Base-by-base conservation (phyloP, 768 basidiomycete species). In the Leccinellum albellum region DNA sequence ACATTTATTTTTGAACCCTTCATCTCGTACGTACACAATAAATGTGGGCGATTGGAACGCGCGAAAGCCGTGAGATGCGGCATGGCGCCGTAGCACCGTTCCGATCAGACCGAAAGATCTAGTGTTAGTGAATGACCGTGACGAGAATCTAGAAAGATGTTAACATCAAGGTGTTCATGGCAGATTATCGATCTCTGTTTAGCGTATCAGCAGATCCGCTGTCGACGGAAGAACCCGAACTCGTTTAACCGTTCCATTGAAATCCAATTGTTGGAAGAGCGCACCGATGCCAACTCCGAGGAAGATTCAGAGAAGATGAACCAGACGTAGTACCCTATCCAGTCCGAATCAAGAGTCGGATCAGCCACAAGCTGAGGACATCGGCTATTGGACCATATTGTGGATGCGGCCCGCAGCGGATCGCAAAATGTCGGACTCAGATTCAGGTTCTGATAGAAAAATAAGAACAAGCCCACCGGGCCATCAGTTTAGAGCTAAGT, bases 71-170 rank as follows among this genome's bases (percentile, higher is more conserved):
- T 20, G 12, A 20, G 40, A 40, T 40, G 17, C 33, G 17, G 6
- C n/a, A 40, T 40, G n/a, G n/a, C 40, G 40, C 40, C 40, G n/a
- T 40, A 20, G n/a, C 40, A 12, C 40, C 44, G 44, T 23, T 29
- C 57, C 52, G 56, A 58, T 52, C 33, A 49, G 9, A 51, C 17
- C 8, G 33, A 13, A 55, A 56, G 54, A 20, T 54, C 37, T 31
- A 31, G 20, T 42, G 12, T 42, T 42, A 42, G 20, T 4, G 35
- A 37, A 40, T 6, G 20, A n/a, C n/a, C n/a, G n/a, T n/a, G n/a
- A 37, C 17, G 17, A 17, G n/a, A 40, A 40, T 3, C 20, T 20
- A 42, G 12, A 20, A 42, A 3, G 37, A 40, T 40, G 20, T 32
- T 32, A 32, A 32, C 32, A 14, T 1, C 13, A 32, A 32, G 32